Evolutionary conservation across 164 flowering plant genomes (phyloP).

Genomic region (Aristolochia fimbriata): DNA sequence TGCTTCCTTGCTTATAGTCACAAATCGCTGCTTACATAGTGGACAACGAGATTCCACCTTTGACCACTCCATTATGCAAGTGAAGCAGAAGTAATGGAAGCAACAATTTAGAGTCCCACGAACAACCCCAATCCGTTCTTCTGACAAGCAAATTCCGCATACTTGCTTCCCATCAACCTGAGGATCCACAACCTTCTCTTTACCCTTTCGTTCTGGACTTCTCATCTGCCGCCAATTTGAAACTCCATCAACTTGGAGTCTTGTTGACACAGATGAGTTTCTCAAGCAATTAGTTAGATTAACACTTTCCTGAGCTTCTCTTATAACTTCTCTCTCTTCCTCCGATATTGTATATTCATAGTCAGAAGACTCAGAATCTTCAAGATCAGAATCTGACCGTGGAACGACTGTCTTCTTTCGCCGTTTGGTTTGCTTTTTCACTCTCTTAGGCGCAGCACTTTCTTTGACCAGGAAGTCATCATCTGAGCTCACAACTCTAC

Average conservation of each 20-base stretch:
- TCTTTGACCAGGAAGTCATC: constrained; percentile 23
- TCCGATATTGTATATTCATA: constrained; percentile 73
- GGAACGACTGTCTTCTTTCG: constrained; percentile 14
- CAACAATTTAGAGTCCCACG: constrained; percentile 81
- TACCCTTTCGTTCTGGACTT: constrained; percentile 43
- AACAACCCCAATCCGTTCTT: constrained; percentile 65
- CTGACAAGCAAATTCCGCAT: constrained; percentile 92
- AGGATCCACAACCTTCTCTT: constrained; percentile 50
- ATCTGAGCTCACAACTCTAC: constrained; percentile 23
- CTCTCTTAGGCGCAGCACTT: constrained; percentile 10
- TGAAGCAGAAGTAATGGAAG: constrained; percentile 79
- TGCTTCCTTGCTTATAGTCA: constrained; percentile 55
- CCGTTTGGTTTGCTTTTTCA: constrained; percentile 8
- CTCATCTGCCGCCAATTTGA: constrained; percentile 16
- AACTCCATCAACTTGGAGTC: constrained; percentile 17
- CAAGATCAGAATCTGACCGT: constrained; percentile 60
- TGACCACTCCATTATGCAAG: constrained; percentile 96
- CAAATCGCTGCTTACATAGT: constrained; percentile 84
- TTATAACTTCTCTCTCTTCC: constrained; percentile 80
- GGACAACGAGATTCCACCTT: constrained; percentile 99
- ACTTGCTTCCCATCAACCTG: constrained; percentile 57
- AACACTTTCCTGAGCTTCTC: constrained; percentile 46
- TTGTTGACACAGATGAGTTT: constrained; percentile 22
- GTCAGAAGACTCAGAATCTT: constrained; percentile 55
- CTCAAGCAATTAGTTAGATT: constrained; percentile 25